Evolutionary conservation across 2,329 filamentous ascomycete genomes (phyloP), one percentile per base, ranked within the genome.

Genomic region (Epichloe gansuensis): DNA sequence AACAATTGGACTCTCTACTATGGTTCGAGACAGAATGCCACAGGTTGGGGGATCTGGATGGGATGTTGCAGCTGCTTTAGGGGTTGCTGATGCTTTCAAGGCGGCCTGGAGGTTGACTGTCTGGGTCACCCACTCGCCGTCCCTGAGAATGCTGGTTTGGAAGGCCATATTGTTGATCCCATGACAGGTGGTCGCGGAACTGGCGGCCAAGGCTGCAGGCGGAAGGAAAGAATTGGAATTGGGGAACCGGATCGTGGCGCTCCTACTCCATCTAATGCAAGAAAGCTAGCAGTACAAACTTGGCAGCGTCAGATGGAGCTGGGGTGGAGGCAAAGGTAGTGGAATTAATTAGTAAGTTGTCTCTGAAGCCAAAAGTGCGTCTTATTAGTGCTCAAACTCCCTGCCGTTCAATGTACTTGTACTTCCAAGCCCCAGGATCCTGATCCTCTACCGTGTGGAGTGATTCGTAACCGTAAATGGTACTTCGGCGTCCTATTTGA

Each of bases 11-110:
- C 87, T 94, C 50, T 82, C 78, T 49, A 91, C 73, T 34, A 95
- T 65, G 0, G 90, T 95, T 61, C 79, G 82, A 1, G 88, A 88
- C 45, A 97, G 73, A 35, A 97, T 63, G 4, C 89, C 93, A 54
- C 83, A 77, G 21, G 67, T 69, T 5, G 84, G 80, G 34, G 71
- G 68, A 49, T 68, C 52, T 61, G 66, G 61, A 49, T 56, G 63
- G 35, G 60, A 65, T 21, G 60, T 63, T 35, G 63, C 59, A 5
- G 61, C 51, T 42, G 58, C 59, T 54, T 63, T 69, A 53, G 63
- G 60, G 49, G 56, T 59, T 41, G 60, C 57, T 50, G 68, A 68
- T 42, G 65, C 68, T 47, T 67, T 70, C 47, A 76, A 61, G 43
- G 72, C 64, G 49, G 66, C 66, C 55, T 70, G 59, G 52, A 76